phyloP scores from a whole-genome alignment of 208 protist genomes.

The Herpetomonas tarakana region DNA sequence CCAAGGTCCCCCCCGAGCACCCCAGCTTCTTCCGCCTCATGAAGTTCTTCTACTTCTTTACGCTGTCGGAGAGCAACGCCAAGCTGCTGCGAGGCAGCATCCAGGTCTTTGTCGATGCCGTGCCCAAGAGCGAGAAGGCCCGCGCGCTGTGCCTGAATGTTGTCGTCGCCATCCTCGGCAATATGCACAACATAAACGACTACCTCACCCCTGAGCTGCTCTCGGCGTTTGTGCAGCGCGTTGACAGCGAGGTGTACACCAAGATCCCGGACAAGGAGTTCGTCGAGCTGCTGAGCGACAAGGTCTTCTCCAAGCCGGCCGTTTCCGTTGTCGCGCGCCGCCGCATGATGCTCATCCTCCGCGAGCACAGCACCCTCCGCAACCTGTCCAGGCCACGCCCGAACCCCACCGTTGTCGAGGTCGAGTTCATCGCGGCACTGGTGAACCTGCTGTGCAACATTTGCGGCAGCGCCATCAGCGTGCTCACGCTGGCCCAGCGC shows the following conservation, averaged over 20 bases:
- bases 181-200: slow-evolving; percentile 42
- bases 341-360: slow-evolving; percentile 64
- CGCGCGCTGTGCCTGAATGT: slow-evolving; percentile 53
- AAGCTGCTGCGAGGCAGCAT: slow-evolving; percentile 39
- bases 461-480: slow-evolving; percentile 47
- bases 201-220: slow-evolving; percentile 60
- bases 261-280: slow-evolving; percentile 56
- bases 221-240: slow-evolving; percentile 23
- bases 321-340: slow-evolving; percentile 50
- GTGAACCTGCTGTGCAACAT: slow-evolving; percentile 74
- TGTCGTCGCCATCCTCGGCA: slow-evolving; percentile 55
- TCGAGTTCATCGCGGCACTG: slow-evolving; percentile 55
- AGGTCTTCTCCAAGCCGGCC: slow-evolving; percentile 46
- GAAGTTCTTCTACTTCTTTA: slow-evolving; percentile 81
- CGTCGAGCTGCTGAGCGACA: slow-evolving; percentile 47
- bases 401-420: slow-evolving; percentile 21
- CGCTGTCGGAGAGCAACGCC: slow-evolving; percentile 47
- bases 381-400: slow-evolving; percentile 24
- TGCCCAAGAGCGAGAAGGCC: slow-evolving; percentile 14
- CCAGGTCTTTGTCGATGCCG: slow-evolving; percentile 34
- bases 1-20: slow-evolving; percentile 26
- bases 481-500: slow-evolving; percentile 52
- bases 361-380: slow-evolving; percentile 45
- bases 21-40: slow-evolving; percentile 40
- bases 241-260: slow-evolving; percentile 39